These are phyloP conservation scores for Mycena epipterygia DNA, from an alignment of 768 basidiomycete genomes.

Conservation along the genomic window DNA sequence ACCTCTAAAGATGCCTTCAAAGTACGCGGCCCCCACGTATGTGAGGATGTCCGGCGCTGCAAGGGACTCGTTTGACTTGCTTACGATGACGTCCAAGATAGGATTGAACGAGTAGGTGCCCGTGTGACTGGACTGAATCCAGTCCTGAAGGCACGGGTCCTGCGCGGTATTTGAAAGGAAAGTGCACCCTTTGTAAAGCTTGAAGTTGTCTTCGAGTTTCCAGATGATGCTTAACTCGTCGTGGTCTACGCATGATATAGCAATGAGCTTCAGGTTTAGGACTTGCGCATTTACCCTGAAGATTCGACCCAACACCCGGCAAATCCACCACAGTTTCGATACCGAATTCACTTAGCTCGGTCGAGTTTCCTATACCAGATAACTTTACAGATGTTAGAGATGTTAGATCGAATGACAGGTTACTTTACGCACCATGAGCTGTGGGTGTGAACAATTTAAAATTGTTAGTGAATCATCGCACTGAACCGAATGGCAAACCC, in stretches of 20 bases:
- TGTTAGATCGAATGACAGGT: neutral
- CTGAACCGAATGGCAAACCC: neutral
- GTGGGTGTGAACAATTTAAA: neutral
- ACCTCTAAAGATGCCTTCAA: constrained; percentile 47
- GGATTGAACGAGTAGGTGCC: constrained; percentile 46
- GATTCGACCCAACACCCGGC: constrained; percentile 47
- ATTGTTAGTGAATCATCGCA: neutral
- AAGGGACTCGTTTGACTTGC: constrained; percentile 39
- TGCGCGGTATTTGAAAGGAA: constrained; percentile 41
- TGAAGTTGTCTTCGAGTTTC: constrained; percentile 36
- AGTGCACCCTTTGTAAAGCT: constrained; percentile 38
- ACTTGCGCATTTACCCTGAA: constrained; percentile 41
- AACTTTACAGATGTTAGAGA: constrained; percentile 22
- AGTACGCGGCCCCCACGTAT: constrained; percentile 42
- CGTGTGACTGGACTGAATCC: constrained; percentile 36
- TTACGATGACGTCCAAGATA: constrained; percentile 37
- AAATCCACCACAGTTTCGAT: constrained; percentile 39
- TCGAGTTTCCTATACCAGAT: constrained; percentile 43
- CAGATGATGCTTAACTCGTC: constrained; percentile 40
- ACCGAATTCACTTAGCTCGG: constrained; percentile 36
- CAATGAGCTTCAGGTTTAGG: neutral
- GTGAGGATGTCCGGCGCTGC: constrained; percentile 45
- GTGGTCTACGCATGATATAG: constrained; percentile 30
- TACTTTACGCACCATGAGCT: constrained; percentile 29
- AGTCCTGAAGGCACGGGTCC: constrained; percentile 47